Base-by-base conservation (phyloP, 768 basidiomycete genomes). In the Kwoniella heveanensis region DNA sequence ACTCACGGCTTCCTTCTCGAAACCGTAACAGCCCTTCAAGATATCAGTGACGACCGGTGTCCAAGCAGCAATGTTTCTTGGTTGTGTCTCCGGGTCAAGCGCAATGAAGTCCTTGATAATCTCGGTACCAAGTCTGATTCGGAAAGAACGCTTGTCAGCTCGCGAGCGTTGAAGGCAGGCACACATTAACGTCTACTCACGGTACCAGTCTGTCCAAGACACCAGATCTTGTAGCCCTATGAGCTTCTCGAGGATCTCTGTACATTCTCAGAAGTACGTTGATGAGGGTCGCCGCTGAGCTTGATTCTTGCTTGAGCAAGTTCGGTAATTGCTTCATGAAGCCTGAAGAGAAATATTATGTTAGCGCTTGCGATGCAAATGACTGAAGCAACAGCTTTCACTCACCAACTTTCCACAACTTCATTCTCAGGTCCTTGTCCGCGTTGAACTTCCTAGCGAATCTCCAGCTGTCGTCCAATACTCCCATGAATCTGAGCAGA, bases 241-340 rank as follows among this genome's bases (percentile, higher is more conserved):
- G 91, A 61, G 92, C 93, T 2, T 87, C 83, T n/a, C 94, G 86
- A 15, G 87, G 82, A 80, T 98, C 96, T 60, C 88, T 88, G 78
- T 97, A 96, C 94, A 99, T 96, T 30, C 90, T 85, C 47, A 96
- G 81, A 29, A 98, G 83, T 9, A 97, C 87, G 72, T 93, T 92
- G 48, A 98, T 92, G 37, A 98, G 83, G 0, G 93, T 97, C 1
- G 95, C 86, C 53, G 96, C 96, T 74, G 92, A 94, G 66, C 91
- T 96, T 15, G 95, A 97, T 80, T 99, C 96, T 74, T 99, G 96
- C 79, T 98, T 97, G 58, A 99, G 82, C 46, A 99, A 85, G 81
- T 99, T 99, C 0, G 96, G 96, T 29, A 98, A 82, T 78, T 99
- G 96, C 78, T 97, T 96, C 96, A 99, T 99, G 82, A 99, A 99